A percentile compares a stretch with the other conserved stretches of the same genome.
These are phyloP conservation scores for Beauveria pseudobassiana DNA, from an alignment of 2,329 filamentous ascomycete species.

Conservation along the genomic window DNA sequence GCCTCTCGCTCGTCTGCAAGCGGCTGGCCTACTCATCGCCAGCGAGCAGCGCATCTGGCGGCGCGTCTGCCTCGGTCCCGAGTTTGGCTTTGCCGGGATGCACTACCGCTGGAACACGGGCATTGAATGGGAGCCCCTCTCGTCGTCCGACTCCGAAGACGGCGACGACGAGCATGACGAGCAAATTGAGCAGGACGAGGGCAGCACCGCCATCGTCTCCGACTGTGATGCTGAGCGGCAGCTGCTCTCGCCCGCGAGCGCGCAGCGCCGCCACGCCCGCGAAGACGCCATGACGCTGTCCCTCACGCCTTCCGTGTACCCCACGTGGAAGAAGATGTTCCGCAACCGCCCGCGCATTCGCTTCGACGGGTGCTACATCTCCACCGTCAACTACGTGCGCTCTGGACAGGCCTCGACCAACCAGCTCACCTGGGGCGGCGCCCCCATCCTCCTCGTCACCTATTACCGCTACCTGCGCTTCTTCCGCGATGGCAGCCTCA, in stretches of 20 bases:
- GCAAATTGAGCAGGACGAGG: conserved; percentile 16
- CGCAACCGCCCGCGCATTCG: conserved; percentile 75
- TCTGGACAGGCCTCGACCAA: conserved; percentile 66
- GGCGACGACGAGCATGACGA: conserved; percentile 15
- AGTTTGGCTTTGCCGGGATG: conserved; percentile 79
- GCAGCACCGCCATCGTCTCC: conserved; percentile 22
- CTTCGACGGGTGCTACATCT: conserved; percentile 95
- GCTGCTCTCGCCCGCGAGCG: conserved; percentile 26
- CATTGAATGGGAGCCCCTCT: conserved; percentile 46
- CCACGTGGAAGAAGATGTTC: conserved; percentile 63
- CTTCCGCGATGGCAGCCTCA: conserved; percentile 78
- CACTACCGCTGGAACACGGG: conserved; percentile 68
- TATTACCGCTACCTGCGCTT: conserved; percentile 97
- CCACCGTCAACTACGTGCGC: conserved; percentile 90
- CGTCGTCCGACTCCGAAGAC: conserved; percentile 9
- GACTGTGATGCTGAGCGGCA: conserved; percentile 13
- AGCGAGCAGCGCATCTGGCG: conserved; percentile 87
- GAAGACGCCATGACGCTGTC: conserved; percentile 30
- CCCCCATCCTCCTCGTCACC: conserved; percentile 86
- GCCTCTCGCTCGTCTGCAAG: conserved; percentile 76
- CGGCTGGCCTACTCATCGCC: conserved; percentile 74
- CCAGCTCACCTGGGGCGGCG: conserved; percentile 63
- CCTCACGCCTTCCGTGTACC: conserved; percentile 38
- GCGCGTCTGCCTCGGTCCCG: conserved; percentile 57
- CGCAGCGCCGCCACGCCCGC: conserved; percentile 24